Percentiles rank a stretch among this genome's conserved stretches.
These are phyloP conservation scores for Fusarium tupiense DNA, from an alignment of 2,329 filamentous ascomycete genomes.

Conservation along the genomic window DNA sequence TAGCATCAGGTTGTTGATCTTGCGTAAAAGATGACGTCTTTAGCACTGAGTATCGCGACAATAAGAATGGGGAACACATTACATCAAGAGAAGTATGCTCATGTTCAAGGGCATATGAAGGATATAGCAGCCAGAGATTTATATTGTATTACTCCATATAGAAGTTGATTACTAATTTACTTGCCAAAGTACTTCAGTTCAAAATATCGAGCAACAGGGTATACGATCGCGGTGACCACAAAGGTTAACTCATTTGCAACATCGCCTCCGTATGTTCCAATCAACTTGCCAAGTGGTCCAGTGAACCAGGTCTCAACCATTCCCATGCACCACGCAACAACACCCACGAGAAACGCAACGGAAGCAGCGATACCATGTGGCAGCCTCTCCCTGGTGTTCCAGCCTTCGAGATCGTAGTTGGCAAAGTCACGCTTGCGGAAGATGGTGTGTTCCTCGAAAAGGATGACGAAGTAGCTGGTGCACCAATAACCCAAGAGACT, in stretches of 20 bases:
- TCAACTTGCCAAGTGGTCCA: neutral
- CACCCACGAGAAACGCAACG: neutral
- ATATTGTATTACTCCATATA: no score
- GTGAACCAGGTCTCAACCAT: constrained; percentile 12
- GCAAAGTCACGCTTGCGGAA: constrained; percentile 3
- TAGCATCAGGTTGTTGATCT: no score
- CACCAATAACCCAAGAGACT: constrained; percentile 9
- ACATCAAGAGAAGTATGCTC: no score
- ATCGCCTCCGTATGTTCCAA: neutral
- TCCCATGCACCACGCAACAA: constrained; percentile 9
- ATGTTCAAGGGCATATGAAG: no score
- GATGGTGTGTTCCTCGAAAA: constrained; percentile 7
- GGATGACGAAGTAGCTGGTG: constrained; percentile 9
- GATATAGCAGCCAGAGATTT: no score
- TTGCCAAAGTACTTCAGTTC: constrained; percentile 5
- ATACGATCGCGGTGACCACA: constrained; percentile 1
- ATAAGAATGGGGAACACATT: no score
- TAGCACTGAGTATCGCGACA: no score
- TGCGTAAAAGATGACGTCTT: no score
- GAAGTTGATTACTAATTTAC: neutral
- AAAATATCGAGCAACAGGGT: neutral
- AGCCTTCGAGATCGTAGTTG: constrained; percentile 4
- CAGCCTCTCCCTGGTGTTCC: neutral
- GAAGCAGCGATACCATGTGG: constrained; percentile 8
- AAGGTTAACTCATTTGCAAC: constrained; percentile 8